Evolutionary conservation across 1,284 basidiomycete species (phyloP).

Genomic region (Apiotrichum gracile): DNA sequence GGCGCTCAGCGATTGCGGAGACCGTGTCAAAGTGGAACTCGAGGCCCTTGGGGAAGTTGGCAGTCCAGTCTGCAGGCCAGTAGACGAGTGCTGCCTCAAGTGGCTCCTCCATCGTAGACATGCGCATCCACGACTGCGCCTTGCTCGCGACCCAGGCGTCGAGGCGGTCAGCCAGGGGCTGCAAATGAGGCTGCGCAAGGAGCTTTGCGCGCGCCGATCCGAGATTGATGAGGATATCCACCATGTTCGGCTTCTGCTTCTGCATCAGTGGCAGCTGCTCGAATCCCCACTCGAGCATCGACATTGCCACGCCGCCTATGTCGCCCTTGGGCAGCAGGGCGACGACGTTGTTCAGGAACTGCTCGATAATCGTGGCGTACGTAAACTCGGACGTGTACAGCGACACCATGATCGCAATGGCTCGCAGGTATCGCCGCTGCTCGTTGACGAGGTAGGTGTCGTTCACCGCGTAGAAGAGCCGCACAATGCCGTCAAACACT

Average conservation of each 20-base stretch:
- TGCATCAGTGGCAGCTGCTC: conserved; percentile 27
- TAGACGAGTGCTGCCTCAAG: conserved; percentile 23
- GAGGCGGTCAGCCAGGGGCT: neutral
- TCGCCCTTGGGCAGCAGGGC: conserved; percentile 64
- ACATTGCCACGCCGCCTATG: conserved; percentile 62
- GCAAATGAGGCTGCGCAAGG: neutral
- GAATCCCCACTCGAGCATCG: conserved; percentile 72
- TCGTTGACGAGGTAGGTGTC: conserved; percentile 75
- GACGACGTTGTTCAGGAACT: conserved; percentile 62
- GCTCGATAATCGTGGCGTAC: conserved; percentile 57
- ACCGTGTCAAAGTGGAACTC: conserved; percentile 15
- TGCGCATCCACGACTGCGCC: conserved; percentile 12
- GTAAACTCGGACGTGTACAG: conserved; percentile 55
- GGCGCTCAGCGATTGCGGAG: conserved; percentile 1
- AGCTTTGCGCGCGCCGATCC: conserved; percentile 15
- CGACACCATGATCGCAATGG: conserved; percentile 66
- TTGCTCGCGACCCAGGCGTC: conserved; percentile 1
- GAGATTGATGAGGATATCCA: conserved; percentile 27
- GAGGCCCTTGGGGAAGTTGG: conserved; percentile 3
- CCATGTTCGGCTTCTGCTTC: conserved; percentile 4
- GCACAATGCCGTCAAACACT: conserved; percentile 69
- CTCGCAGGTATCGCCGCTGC: conserved; percentile 69
- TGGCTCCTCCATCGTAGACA: neutral
- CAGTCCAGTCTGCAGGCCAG: conserved; percentile 23
- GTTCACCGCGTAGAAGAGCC: conserved; percentile 64